Evolutionary conservation across 2,329 filamentous ascomycete species (phyloP), one percentile per base, ranked within the genome.

Genomic region (Fusarium circinatum): DNA sequence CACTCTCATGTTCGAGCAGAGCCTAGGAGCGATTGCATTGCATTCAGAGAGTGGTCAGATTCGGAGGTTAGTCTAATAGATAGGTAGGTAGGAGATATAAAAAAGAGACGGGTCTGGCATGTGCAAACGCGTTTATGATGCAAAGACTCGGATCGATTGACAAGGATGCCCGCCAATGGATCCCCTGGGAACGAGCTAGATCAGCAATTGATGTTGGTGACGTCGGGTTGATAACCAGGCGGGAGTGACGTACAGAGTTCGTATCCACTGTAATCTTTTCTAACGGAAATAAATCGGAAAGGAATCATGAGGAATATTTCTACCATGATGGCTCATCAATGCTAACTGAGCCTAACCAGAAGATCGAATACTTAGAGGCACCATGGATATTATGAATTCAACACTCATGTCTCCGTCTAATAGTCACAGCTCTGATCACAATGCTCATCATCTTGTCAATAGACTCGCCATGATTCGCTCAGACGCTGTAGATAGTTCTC

Each of bases 161-260:
- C 72, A 78, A 47, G 67, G 75, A 74, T 75, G 65, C 64, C 71
- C 67, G 71, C 71, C 32, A 41, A 55, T 55, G 34, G 34, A 52
- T 62, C 56, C n/a, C n/a, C n/a, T n/a, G n/a, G n/a, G n/a, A n/a
- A n/a, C n/a, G n/a, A 62, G 65, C 59, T 69, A 64, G 55, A 42
- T 54, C 36, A 60, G 45, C 49, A 55, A 45, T 63, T 55, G 55
- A 36, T 69, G 41, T 61, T 70, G 70, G 79, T 80, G 79, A 80
- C 79, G 79, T 80, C 78, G 78, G 51, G 49, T 52, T 59, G 47
- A 62, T 30, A 48, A 44, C 26, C 28, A 48, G 14, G 14, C 14
- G 32, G 32, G 51, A 60, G 72, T 75, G 73, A 75, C 72, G 72
- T 75, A 65, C 54, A 62, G 45, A 45, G 42, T 36, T 57, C 68